These are phyloP conservation scores for Pseudoperonospora humuli DNA, from an alignment of 352 stramenopile species.

Conservation along the genomic window DNA sequence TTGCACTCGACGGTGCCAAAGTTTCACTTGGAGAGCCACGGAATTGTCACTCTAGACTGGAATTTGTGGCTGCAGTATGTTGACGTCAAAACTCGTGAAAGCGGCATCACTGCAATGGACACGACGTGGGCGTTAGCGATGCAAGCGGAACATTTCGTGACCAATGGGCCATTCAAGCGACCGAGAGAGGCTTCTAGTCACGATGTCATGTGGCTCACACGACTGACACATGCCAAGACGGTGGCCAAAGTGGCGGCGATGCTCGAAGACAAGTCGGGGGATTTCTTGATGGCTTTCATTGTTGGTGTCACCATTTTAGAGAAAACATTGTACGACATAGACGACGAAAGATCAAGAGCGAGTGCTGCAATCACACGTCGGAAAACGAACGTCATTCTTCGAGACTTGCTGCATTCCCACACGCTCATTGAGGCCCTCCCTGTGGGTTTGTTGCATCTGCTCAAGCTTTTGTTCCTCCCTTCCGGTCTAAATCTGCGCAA, in stretches of 20 bases:
- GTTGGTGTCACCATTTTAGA: constrained; percentile 57
- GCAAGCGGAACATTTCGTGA: constrained; percentile 26
- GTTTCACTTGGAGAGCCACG: constrained; percentile 17
- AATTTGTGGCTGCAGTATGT: constrained; percentile 9
- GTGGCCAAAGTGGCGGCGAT: constrained; percentile 20
- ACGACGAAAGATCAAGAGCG: constrained; percentile 7
- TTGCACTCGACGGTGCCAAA: constrained; percentile 15
- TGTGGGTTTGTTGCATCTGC: constrained; percentile 38
- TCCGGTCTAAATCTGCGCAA: constrained; percentile 60
- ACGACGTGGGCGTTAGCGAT: constrained; percentile 32
- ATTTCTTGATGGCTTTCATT: constrained; percentile 53
- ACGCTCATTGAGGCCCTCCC: constrained; percentile 25
- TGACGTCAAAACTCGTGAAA: constrained; percentile 1
- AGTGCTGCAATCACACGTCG: not conserved
- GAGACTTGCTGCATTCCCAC: constrained; percentile 48
- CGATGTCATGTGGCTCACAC: constrained; percentile 1
- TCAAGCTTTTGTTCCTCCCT: constrained; percentile 50
- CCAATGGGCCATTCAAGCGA: not conserved
- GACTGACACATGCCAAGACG: constrained; percentile 17
- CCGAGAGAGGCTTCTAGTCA: not conserved
- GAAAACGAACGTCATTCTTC: constrained; percentile 61
- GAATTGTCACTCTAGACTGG: constrained; percentile 23
- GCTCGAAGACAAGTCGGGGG: constrained; percentile 18
- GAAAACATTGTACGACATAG: constrained; percentile 50
- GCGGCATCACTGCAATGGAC: constrained; percentile 18